Conservation (phyloP, 345 rosid species). For the Draba incana region DNA sequence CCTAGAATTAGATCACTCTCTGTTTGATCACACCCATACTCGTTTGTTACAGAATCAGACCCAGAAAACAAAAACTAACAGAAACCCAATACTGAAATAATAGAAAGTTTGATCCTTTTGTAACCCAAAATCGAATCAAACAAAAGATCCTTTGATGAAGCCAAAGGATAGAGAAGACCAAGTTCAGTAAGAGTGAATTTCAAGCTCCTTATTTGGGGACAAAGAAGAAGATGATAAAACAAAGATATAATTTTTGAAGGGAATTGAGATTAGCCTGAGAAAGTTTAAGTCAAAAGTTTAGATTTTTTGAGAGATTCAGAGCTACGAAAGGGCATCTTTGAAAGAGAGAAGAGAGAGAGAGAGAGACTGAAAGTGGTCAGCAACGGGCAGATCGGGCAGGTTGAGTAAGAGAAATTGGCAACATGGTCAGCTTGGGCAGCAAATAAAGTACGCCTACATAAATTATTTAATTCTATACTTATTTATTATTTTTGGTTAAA, state of each 20-base stretch:
- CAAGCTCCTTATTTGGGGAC: conserved; percentile 31
- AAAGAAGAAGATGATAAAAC: conserved; percentile 30
- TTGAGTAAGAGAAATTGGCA: conserved; percentile 46
- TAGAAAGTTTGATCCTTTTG: conserved; percentile 29
- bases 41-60: conserved; percentile 31
- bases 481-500: no score
- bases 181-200: conserved; percentile 25
- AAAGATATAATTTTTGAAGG: conserved; percentile 14
- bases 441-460: conserved; percentile 23
- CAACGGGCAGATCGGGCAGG: conserved; percentile 69
- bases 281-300: conserved; percentile 54
- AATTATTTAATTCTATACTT: not conserved
- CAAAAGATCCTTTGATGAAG: conserved; percentile 6
- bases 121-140: not conserved
- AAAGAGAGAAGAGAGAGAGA: conserved; percentile 20
- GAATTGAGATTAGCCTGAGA: conserved; percentile 29
- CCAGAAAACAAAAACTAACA: conserved; percentile 31
- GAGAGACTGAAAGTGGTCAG: conserved; percentile 59
- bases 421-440: conserved; percentile 61
- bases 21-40: conserved; percentile 30
- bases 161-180: not conserved
- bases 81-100: conserved; percentile 22
- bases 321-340: conserved; percentile 39
- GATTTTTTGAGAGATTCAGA: conserved; percentile 31
- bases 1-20: conserved; percentile 20